Conservation (phyloP, 169 alveolate genomes). For the Plasmodium chabaudi region DNA sequence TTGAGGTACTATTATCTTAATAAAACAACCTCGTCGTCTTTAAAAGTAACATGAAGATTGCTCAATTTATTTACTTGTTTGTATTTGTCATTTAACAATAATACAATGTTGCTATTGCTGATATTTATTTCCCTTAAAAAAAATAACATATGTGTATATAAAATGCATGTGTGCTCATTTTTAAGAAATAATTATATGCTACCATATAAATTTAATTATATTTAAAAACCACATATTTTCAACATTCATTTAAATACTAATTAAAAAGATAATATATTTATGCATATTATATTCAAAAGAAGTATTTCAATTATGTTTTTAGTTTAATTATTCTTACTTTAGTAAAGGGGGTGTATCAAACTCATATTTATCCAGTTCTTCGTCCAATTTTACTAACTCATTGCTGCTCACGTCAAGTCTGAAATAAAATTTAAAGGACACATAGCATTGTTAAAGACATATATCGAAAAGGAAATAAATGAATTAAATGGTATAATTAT, state of each 20-base stretch:
- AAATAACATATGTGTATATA: constrained; percentile 6
- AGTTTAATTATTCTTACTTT: constrained; percentile 37
- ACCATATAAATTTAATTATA: background rate
- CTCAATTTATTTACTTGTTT: constrained; percentile 23
- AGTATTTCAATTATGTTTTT: background rate
- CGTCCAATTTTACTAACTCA: constrained; percentile 24
- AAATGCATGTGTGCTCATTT: constrained; percentile 2
- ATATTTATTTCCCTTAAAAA: constrained; percentile 51
- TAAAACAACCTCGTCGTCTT: constrained; percentile 3
- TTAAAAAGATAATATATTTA: background rate
- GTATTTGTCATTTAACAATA: constrained; percentile 44
- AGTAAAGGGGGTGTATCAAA: constrained; percentile 40
- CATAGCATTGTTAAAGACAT: background rate
- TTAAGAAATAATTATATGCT: background rate
- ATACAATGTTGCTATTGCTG: constrained; percentile 41
- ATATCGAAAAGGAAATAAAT: background rate
- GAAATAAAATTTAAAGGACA: constrained; percentile 2
- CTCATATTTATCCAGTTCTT: constrained; percentile 41
- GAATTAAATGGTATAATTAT: background rate
- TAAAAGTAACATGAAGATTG: constrained; percentile 17
- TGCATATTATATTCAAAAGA: background rate
- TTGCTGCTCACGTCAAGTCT: constrained; percentile 73
- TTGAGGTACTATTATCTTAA: constrained; percentile 10
- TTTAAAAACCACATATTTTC: background rate
- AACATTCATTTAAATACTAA: background rate